A percentile compares a stretch with the other conserved stretches of the same genome.
Conservation (phyloP, 2,329 filamentous ascomycete genomes). For the Scedosporium apiospermum region DNA sequence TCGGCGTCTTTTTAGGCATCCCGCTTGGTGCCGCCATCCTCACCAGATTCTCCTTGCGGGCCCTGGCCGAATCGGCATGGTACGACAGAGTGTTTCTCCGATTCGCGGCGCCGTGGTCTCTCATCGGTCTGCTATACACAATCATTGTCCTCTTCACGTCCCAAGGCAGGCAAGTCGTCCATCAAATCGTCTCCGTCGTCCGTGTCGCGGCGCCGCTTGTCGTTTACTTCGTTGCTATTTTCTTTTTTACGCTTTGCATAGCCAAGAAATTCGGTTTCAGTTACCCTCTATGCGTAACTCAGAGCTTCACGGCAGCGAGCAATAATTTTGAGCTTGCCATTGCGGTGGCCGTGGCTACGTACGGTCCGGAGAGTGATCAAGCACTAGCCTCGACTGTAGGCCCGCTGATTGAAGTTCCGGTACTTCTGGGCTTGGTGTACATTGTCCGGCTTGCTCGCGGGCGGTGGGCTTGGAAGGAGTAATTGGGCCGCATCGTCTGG, state of each 20-base stretch:
- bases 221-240: conserved; percentile 72
- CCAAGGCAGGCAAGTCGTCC: conserved; percentile 66
- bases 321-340: conserved; percentile 94
- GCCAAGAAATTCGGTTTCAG: conserved; percentile 60
- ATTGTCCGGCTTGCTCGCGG: conserved; percentile 50
- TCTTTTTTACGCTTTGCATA: conserved; percentile 56
- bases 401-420: conserved; percentile 78
- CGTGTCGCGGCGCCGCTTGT: conserved; percentile 72
- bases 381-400: conserved; percentile 77
- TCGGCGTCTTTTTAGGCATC: conserved; percentile 78
- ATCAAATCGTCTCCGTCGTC: conserved; percentile 75
- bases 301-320: conserved; percentile 82
- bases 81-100: conserved; percentile 65
- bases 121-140: conserved; percentile 79
- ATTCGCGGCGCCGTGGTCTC: conserved; percentile 60
- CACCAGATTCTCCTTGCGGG: conserved; percentile 56
- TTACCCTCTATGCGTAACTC: conserved; percentile 61
- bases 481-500: conserved; percentile 1
- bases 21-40: conserved; percentile 72
- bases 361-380: conserved; percentile 67
- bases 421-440: conserved; percentile 70
- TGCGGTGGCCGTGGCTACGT: conserved; percentile 75
- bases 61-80: conserved; percentile 42
- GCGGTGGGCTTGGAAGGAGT: conserved; percentile 43
- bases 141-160: conserved; percentile 80